phyloP scores from a whole-genome alignment of 2,329 filamentous ascomycete genomes.

The Thelonectria discophora region DNA sequence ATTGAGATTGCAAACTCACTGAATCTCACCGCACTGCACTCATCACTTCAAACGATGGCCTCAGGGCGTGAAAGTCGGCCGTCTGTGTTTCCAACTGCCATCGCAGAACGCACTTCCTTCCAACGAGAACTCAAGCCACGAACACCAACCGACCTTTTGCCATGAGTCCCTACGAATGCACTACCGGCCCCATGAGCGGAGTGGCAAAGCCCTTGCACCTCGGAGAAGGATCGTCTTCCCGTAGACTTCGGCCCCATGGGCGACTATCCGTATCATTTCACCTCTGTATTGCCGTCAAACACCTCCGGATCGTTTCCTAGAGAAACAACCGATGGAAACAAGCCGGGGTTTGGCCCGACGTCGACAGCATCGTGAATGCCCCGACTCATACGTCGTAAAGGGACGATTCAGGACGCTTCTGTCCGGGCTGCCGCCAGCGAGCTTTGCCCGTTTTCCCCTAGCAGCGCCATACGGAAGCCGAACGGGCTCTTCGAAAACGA shows the following conservation, averaged over 20 bases:
- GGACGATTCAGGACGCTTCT: slow-evolving; percentile 16
- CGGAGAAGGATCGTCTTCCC: background rate
- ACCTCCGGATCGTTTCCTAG: background rate
- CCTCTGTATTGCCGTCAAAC: background rate
- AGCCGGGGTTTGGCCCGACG: slow-evolving; percentile 7
- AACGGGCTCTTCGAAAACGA: slow-evolving; percentile 7
- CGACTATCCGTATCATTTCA: background rate
- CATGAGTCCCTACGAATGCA: too few species aligned
- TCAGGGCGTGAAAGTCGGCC: too few species aligned
- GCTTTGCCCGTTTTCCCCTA: slow-evolving; percentile 13
- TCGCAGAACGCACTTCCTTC: background rate
- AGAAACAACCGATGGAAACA: slow-evolving; percentile 11
- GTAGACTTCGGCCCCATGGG: background rate
- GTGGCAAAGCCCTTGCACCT: slow-evolving; percentile 13
- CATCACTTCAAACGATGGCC: too few species aligned
- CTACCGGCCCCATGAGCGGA: slow-evolving; percentile 29
- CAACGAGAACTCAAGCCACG: slow-evolving; percentile 6
- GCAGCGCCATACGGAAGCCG: slow-evolving; percentile 11
- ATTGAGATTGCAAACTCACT: too few species aligned
- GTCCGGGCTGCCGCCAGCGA: slow-evolving; percentile 20
- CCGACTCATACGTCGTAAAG: background rate
- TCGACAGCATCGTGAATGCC: too few species aligned
- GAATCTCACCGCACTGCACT: too few species aligned
- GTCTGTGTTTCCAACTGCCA: background rate
- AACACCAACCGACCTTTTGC: too few species aligned